These are phyloP conservation scores for Saccharomycopsis sp. DNA, from an alignment of 805 yeast species.

Conservation along the genomic window DNA sequence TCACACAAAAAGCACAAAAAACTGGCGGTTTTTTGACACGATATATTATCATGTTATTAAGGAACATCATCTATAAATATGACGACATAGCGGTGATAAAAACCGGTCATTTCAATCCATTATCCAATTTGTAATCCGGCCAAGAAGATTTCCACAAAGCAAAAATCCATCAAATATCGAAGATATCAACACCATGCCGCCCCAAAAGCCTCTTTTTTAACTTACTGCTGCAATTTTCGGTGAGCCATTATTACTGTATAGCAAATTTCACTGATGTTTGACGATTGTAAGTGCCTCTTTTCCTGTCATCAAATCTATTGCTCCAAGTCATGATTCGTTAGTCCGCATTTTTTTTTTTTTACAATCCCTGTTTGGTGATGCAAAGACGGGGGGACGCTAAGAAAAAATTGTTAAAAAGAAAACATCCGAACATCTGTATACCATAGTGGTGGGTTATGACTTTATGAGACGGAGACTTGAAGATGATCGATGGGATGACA, in stretches of 20 bases:
- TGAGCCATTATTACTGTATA: slow-evolving; percentile 16
- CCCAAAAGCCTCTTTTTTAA: not conserved
- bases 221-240: slow-evolving; percentile 21
- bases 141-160: not conserved
- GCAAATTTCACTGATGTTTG: not conserved
- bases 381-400: not conserved
- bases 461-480: no score
- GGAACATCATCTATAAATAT: not conserved
- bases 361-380: not conserved
- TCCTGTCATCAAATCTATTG: not conserved
- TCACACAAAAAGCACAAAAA: not conserved
- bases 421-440: not conserved
- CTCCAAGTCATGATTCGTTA: not conserved
- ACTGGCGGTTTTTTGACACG: no score
- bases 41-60: no score
- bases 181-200: not conserved
- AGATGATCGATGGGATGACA: no score
- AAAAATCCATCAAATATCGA: not conserved
- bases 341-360: not conserved
- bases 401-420: not conserved
- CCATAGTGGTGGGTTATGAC: not conserved
- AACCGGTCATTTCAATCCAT: no score
- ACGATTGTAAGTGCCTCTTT: not conserved
- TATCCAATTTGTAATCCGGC: no score
- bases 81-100: no score